These are phyloP conservation scores for Exophiala mesophila DNA, from an alignment of 2,329 filamentous ascomycete genomes.

Conservation along the genomic window DNA sequence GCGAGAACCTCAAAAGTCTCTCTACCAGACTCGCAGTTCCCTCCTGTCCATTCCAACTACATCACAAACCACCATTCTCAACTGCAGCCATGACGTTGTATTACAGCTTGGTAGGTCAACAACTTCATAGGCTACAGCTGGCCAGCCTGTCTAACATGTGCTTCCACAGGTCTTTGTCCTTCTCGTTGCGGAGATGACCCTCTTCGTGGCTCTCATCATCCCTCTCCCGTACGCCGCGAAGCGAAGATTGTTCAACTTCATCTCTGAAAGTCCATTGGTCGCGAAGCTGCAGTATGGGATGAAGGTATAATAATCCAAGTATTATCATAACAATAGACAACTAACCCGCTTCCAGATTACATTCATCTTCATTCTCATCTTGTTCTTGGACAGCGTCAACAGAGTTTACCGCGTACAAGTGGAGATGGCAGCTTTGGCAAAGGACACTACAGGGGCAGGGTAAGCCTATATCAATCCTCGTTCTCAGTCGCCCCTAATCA, in stretches of 20 bases:
- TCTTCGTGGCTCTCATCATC: constrained; percentile 53
- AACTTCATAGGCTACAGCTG: constrained; percentile 7
- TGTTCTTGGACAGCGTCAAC: constrained; percentile 95
- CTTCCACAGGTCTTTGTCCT: constrained; percentile 44
- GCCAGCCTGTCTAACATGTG: constrained; percentile 35
- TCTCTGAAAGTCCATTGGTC: constrained; percentile 78
- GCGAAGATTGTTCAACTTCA: constrained; percentile 89
- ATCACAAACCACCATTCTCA: background rate
- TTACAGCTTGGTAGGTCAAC: constrained; percentile 44
- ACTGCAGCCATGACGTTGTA: constrained; percentile 61
- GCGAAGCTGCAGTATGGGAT: constrained; percentile 96
- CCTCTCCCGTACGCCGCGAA: constrained; percentile 84
- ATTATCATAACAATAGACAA: background rate
- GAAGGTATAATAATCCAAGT: constrained; percentile 54
- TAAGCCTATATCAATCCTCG: constrained; percentile 37
- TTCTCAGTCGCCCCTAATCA: constrained; percentile 1
- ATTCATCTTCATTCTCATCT: constrained; percentile 97
- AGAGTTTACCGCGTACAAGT: constrained; percentile 95
- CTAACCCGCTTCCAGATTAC: constrained; percentile 62
- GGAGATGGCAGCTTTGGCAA: constrained; percentile 70
- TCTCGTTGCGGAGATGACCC: constrained; percentile 46
- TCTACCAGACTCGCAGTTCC: background rate
- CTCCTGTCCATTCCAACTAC: background rate
- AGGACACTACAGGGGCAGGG: constrained; percentile 51
- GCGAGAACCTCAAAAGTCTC: no score